Conservation (phyloP, 805 yeast genomes). For the Candida michaelii region DNA sequence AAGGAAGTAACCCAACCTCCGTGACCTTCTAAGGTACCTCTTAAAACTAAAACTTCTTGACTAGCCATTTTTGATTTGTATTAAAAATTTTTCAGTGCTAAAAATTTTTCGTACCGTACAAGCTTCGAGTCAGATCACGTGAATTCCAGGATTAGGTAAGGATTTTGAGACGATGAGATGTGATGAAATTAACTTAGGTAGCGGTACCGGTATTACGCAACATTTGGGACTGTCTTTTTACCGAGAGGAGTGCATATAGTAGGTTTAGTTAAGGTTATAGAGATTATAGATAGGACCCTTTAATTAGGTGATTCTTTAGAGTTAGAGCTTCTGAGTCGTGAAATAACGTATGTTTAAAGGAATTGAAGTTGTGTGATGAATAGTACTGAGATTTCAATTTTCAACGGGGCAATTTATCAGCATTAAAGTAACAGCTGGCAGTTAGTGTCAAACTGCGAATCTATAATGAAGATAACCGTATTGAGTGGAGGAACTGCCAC, state of each 20-base stretch:
- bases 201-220: conserved; percentile 41
- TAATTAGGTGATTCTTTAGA: too few species aligned
- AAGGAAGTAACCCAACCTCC: conserved; percentile 93
- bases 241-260: conserved; percentile 18
- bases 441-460: too few species aligned
- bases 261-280: too few species aligned
- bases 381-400: too few species aligned
- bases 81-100: conserved; percentile 17
- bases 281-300: too few species aligned
- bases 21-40: conserved; percentile 97
- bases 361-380: too few species aligned
- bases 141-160: too few species aligned
- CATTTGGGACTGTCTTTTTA: conserved; percentile 37
- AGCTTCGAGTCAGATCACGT: too few species aligned
- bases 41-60: conserved; percentile 96
- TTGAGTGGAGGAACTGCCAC: conserved; percentile 90
- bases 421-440: too few species aligned
- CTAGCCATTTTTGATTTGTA: conserved; percentile 55
- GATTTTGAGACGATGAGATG: neutral
- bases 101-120: neutral
- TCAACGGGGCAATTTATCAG: too few species aligned
- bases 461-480: conserved; percentile 31
- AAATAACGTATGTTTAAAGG: too few species aligned
- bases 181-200: conserved; percentile 23
- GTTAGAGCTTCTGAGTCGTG: too few species aligned